Conservation (phyloP, 2,329 filamentous ascomycete genomes). For the Lasiodiplodia sp. region DNA sequence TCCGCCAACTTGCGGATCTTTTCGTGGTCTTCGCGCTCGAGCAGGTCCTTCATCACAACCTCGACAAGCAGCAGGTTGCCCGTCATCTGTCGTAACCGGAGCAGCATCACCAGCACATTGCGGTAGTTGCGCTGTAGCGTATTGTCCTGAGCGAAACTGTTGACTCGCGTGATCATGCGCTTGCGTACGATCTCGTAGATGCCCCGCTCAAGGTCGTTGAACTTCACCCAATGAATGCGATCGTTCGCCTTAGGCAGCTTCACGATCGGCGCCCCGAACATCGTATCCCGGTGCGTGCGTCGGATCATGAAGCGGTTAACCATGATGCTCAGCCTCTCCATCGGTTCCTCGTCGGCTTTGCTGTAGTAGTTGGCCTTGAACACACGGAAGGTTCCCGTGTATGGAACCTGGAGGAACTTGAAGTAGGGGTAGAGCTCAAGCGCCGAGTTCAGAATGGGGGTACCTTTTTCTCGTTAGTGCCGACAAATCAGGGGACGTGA, state of each 20-base stretch:
- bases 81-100: constrained; percentile 60
- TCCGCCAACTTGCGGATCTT: constrained; percentile 47
- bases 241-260: constrained; percentile 60
- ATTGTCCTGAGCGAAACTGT: constrained; percentile 38
- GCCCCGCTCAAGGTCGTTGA: constrained; percentile 59
- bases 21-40: constrained; percentile 55
- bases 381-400: constrained; percentile 49
- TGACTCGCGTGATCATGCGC: constrained; percentile 54
- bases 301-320: constrained; percentile 60
- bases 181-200: constrained; percentile 62
- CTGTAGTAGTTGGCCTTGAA: constrained; percentile 55
- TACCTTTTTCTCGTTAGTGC: background rate
- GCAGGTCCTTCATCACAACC: constrained; percentile 52
- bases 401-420: constrained; percentile 52
- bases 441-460: constrained; percentile 35
- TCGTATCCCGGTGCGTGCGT: constrained; percentile 61
- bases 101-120: constrained; percentile 55
- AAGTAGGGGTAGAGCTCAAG: constrained; percentile 51
- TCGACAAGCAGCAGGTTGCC: constrained; percentile 59
- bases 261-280: constrained; percentile 63
- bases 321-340: constrained; percentile 46
- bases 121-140: constrained; percentile 45
- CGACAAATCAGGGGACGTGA: constrained; percentile 37
- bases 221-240: constrained; percentile 52
- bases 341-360: constrained; percentile 38